Base-by-base conservation (phyloP, 331 rosid genomes). In the Quercus phellos region DNA sequence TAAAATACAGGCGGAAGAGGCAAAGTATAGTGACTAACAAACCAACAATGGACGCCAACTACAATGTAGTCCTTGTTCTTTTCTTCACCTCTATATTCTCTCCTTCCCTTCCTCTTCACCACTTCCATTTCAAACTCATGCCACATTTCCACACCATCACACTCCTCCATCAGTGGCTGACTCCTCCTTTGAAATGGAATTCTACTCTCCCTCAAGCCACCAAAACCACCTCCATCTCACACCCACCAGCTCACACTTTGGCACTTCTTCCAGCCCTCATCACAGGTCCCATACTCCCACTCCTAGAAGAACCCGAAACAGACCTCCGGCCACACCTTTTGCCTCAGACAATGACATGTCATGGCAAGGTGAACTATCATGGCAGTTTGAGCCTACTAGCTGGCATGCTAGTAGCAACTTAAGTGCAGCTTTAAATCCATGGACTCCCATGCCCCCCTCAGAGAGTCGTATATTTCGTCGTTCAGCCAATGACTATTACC, bases 351-450 rank as follows among this genome's bases (percentile, higher is more conserved):
- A 83, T 3, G 95, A 90, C 29, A 78, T 12, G 67, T 92, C 97
- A 17, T 90, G 97, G 98, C 89, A 87, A 66, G 82, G 81, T 7
- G 95, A 90, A 81, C 79, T 92, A 76, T 94, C 97, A 3, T 92
- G 98, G 97, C 90, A 92, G 55, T 86, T 89, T 55, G 86, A 86
- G 86, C 86, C 99, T 21, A 80, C 76, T 0, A 92, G 95, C 8
- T 86, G 83, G 90, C 82, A 56, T 0, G 92, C 84, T 18, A 55
- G 69, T 42, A 85, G 81, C 67, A 82, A 72, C 68, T 77, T 90
- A 4, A 90, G 95, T n/a, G 70, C 90, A 17, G 90, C 74, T 84
- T 50, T 94, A 17, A 89, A 87, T 72, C 97, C 93, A 12, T 92
- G 98, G 99, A 73, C 87, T 4, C 61, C 86, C 0, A 26, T 67